Evolutionary conservation across 257 asterid species (phyloP).

Genomic region (Striga asiatica): DNA sequence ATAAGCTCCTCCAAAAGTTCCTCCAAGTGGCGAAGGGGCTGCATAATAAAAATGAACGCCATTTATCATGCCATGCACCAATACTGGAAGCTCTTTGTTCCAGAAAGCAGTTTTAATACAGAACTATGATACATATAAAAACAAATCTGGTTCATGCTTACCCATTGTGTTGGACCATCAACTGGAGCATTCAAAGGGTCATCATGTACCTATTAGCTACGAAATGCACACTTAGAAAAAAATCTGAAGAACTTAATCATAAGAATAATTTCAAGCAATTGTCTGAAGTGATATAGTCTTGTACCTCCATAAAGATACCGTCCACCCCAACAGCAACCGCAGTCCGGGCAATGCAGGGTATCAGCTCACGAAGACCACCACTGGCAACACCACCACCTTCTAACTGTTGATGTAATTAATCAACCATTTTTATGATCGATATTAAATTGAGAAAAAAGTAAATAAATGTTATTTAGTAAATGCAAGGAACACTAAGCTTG

Average conservation of each 20-base stretch:
- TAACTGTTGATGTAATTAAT: constrained; percentile 31
- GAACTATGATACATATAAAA: not conserved
- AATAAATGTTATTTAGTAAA: too few species aligned
- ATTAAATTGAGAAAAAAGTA: not conserved
- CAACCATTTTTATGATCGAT: not conserved
- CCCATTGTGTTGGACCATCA: constrained; percentile 99
- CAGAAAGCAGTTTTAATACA: not conserved
- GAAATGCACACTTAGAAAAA: not conserved
- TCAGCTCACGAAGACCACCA: constrained; percentile 95
- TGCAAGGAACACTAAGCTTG: too few species aligned
- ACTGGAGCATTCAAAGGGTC: constrained; percentile 87
- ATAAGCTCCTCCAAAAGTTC: constrained; percentile 80
- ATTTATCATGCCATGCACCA: not conserved
- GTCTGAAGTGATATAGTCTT: not conserved
- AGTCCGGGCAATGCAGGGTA: constrained; percentile 94
- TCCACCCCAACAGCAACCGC: constrained; percentile 95
- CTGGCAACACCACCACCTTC: constrained; percentile 99
- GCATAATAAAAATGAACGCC: constrained; percentile 6
- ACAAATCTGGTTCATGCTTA: constrained; percentile 20
- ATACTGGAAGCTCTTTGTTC: not conserved
- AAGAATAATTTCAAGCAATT: not conserved
- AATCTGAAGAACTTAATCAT: not conserved
- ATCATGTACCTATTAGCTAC: constrained; percentile 67
- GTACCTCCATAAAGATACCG: constrained; percentile 97
- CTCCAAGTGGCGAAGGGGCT: constrained; percentile 95